These are phyloP conservation scores for Penicillium antarcticum DNA, from an alignment of 495 filamentous ascomycete species.

Conservation along the genomic window DNA sequence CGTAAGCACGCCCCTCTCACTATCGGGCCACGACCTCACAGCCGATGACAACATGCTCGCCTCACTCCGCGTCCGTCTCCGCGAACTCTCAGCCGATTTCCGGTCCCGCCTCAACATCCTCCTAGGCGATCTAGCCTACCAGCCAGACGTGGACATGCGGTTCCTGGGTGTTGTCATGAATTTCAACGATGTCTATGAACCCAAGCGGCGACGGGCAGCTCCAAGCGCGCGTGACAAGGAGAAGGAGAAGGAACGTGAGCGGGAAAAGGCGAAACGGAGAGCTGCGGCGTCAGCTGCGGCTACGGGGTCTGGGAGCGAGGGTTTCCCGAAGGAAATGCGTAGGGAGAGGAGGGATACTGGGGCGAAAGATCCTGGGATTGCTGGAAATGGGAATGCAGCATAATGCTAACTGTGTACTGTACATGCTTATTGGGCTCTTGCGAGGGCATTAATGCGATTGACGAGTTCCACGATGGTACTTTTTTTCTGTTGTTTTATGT, in stretches of 20 bases:
- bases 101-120: conserved; percentile 70
- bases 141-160: conserved; percentile 92
- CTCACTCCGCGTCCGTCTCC: conserved; percentile 67
- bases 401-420: not conserved
- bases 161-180: conserved; percentile 97
- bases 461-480: conserved; percentile 3
- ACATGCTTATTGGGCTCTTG: not conserved
- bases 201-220: conserved; percentile 50
- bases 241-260: conserved; percentile 24
- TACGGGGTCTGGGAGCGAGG: conserved; percentile 5
- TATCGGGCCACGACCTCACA: conserved; percentile 28
- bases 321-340: conserved; percentile 15
- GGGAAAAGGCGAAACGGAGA: conserved; percentile 27
- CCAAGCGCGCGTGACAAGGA: conserved; percentile 35
- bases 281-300: conserved; percentile 20
- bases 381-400: conserved; percentile 1
- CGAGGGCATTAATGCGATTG: conserved; percentile 3
- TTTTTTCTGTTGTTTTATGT: not conserved
- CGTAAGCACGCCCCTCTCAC: conserved; percentile 30
- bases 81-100: conserved; percentile 70
- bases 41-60: conserved; percentile 69
- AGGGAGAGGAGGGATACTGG: conserved; percentile 21
- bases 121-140: conserved; percentile 85
- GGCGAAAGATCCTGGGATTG: not conserved
- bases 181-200: conserved; percentile 94